Conservation (phyloP, 2,329 filamentous ascomycete genomes). For the Trichoderma gracile region DNA sequence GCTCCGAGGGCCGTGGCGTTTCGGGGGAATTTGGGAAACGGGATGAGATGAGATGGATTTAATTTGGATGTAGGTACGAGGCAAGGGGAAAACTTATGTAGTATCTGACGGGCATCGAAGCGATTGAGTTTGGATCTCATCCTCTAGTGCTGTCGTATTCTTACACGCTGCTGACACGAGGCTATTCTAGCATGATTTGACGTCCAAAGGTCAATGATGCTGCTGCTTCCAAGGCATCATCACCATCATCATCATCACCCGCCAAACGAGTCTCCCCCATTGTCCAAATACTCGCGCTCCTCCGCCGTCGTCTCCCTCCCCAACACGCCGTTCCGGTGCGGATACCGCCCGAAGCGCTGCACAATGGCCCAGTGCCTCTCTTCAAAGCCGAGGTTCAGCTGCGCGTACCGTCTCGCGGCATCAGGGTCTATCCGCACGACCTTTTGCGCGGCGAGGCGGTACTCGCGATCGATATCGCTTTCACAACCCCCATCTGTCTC, state of each 20-base stretch:
- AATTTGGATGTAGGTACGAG: neutral
- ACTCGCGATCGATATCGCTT: constrained; percentile 28
- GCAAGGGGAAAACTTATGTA: too few relatives aligned
- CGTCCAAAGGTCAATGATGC: neutral
- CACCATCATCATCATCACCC: neutral
- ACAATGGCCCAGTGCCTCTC: constrained; percentile 53
- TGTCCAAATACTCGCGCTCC: constrained; percentile 52
- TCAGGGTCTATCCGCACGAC: constrained; percentile 34
- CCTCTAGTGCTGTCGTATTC: neutral
- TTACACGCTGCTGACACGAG: constrained; percentile 2
- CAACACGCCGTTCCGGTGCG: constrained; percentile 56
- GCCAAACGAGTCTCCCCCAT: constrained; percentile 45
- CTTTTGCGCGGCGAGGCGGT: constrained; percentile 33
- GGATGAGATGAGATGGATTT: neutral
- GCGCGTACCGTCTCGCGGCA: constrained; percentile 32
- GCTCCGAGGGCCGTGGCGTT: constrained; percentile 18
- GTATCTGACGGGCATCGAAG: too few relatives aligned
- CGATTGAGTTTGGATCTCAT: neutral
- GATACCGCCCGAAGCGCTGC: constrained; percentile 58
- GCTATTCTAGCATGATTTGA: neutral
- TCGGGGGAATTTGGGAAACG: constrained; percentile 8
- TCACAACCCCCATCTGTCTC: constrained; percentile 23
- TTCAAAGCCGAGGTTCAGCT: constrained; percentile 39
- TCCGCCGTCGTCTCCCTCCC: constrained; percentile 51
- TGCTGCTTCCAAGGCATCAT: too few relatives aligned